Conservation (phyloP, 73 alveolate species). For the Durusdinium trenchii region DNA sequence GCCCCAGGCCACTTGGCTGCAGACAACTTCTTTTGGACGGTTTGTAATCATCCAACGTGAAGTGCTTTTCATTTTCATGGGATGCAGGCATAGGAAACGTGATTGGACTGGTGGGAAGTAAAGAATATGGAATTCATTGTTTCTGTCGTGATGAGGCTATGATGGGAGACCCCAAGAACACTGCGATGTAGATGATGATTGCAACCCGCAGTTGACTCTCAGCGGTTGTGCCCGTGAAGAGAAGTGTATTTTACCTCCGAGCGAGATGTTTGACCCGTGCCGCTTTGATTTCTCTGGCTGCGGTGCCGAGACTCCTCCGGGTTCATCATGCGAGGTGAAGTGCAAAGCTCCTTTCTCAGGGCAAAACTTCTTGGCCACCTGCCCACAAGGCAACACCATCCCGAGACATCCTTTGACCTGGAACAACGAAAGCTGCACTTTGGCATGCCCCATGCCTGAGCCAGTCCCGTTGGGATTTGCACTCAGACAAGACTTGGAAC, state of each 20-base stretch:
- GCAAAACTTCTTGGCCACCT: conserved; percentile 23
- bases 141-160: neutral
- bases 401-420: conserved; percentile 23
- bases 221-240: conserved; percentile 68
- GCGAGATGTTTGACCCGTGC: conserved; percentile 33
- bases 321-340: conserved; percentile 45
- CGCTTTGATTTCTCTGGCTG: conserved; percentile 43
- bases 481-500: neutral
- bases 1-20: conserved; percentile 6
- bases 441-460: conserved; percentile 57
- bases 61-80: neutral
- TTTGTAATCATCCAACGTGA: neutral
- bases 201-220: conserved; percentile 54
- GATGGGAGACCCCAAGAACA: conserved; percentile 45
- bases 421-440: neutral
- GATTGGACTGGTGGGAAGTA: neutral
- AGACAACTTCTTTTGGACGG: neutral
- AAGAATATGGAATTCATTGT: neutral
- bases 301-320: neutral
- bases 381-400: conserved; percentile 75
- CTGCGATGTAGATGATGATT: conserved; percentile 63
- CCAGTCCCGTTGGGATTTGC: conserved; percentile 42
- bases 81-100: neutral
- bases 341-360: conserved; percentile 63
- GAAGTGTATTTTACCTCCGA: neutral